These are phyloP conservation scores for Juglanconis oblonga DNA, from an alignment of 2,329 filamentous ascomycete species.

Conservation along the genomic window DNA sequence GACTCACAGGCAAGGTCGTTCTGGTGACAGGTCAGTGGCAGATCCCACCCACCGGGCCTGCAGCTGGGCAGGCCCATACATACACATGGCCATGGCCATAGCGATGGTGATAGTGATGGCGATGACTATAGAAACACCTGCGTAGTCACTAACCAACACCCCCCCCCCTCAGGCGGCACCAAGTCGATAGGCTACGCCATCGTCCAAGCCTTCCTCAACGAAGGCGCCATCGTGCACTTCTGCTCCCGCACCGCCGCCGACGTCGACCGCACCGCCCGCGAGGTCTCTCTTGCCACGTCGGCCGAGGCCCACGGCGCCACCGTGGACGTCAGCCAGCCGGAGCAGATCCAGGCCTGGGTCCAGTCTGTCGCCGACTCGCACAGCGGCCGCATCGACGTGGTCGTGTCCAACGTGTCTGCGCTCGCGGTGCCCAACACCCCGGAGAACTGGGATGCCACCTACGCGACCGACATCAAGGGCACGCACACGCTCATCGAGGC, in stretches of 20 bases:
- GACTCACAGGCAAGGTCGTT: conserved; percentile 32
- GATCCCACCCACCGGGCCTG: not conserved
- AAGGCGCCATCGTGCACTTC: conserved; percentile 22
- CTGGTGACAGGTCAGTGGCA: conserved; percentile 28
- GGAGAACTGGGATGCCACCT: conserved; percentile 25
- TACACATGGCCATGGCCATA: not conserved
- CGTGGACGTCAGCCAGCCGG: conserved; percentile 16
- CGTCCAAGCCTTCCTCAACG: conserved; percentile 19
- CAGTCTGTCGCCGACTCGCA: not conserved
- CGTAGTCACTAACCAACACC: not conserved
- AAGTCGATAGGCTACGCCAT: conserved; percentile 21
- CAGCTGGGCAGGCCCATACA: not conserved
- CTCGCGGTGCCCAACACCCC: conserved; percentile 26
- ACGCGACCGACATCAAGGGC: conserved; percentile 32
- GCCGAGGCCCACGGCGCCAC: conserved; percentile 14
- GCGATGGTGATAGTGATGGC: no score
- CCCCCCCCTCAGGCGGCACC: conserved; percentile 10
- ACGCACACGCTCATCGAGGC: conserved; percentile 29
- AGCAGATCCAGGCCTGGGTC: conserved; percentile 19
- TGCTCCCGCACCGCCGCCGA: conserved; percentile 20
- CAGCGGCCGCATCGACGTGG: conserved; percentile 19
- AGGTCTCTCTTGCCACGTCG: conserved; percentile 1
- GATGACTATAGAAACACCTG: no score
- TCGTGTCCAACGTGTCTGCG: conserved; percentile 25
- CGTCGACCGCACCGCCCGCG: conserved; percentile 10